Evolutionary conservation across 2,329 filamentous ascomycete species (phyloP).

Genomic region (Nothophaeocryptopus gaeumannii): DNA sequence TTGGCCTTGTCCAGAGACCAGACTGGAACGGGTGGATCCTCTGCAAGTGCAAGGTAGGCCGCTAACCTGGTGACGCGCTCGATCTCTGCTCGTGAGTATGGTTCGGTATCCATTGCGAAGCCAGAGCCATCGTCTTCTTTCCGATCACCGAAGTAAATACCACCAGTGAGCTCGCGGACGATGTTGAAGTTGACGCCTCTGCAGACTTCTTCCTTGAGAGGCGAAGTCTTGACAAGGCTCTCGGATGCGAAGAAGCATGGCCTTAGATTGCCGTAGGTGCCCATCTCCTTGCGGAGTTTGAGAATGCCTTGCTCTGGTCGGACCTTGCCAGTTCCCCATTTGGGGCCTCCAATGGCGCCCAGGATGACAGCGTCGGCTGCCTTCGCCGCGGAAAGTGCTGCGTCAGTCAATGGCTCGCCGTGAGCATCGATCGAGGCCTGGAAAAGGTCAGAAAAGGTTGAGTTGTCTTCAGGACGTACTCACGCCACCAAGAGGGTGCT

Average conservation of each 20-base stretch:
- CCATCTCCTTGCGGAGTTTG: slow-evolving; percentile 86
- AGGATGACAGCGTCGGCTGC: slow-evolving; percentile 84
- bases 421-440: slow-evolving; percentile 85
- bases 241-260: slow-evolving; percentile 95
- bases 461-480: slow-evolving; percentile 41
- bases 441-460: slow-evolving; percentile 4
- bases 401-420: slow-evolving; percentile 75
- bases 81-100: slow-evolving; percentile 80
- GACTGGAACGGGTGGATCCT: slow-evolving; percentile 72
- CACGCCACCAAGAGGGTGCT: slow-evolving; percentile 89
- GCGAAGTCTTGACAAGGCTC: slow-evolving; percentile 76
- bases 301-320: slow-evolving; percentile 92
- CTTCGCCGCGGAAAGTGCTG: slow-evolving; percentile 79
- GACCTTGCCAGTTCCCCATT: slow-evolving; percentile 89
- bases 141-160: slow-evolving; percentile 92
- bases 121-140: slow-evolving; percentile 75
- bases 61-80: slow-evolving; percentile 83
- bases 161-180: slow-evolving; percentile 85
- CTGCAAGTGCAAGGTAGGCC: slow-evolving; percentile 73
- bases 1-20: slow-evolving; percentile 95
- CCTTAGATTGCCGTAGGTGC: slow-evolving; percentile 89
- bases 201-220: slow-evolving; percentile 82
- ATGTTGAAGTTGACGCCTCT: slow-evolving; percentile 87
- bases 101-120: slow-evolving; percentile 77
- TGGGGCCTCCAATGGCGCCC: slow-evolving; percentile 90